Evolutionary conservation across 257 asterid genomes (phyloP), one percentile per base, ranked within the genome.

Genomic region (Echium plantagineum): DNA sequence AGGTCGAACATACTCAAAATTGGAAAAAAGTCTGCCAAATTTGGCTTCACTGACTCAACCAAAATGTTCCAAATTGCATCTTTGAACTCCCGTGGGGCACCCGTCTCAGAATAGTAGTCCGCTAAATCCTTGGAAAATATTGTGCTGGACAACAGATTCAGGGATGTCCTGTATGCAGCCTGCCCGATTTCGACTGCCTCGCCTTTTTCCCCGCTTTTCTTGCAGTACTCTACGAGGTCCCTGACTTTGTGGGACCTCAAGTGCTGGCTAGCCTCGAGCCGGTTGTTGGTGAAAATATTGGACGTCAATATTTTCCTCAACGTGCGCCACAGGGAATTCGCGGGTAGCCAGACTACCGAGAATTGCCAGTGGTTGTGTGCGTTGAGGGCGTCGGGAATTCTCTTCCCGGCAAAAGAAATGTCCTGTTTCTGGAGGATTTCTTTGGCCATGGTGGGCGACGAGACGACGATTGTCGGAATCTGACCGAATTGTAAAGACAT

Each of bases 311-410:
- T 67, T 61, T 81, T 83, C 1, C 96, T 81, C 59, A 87, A 80
- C 71, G 79, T 71, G 56, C 84, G 79, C 94, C 97, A 87, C 63
- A 65, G 69, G 16, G 73, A 2, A 17, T 81, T 72, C 38, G 81
- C 81, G 0, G 96, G 96, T 0, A 90, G 83, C 94, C 88, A 83
- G 2, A 84, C 81, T 26, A 83, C 82, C 24, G 97, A 86, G 68
- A 69, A 78, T 21, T 77, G 72, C 71, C 57, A 69, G 42, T 83
- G 96, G 57, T 81, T 74, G 74, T 74, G 86, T 0, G 94, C 97
- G 7, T 75, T 81, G 26, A 81, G 6, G 6, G 89, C 89, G 49
- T 86, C 59, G 6, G 88, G 86, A 52, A 77, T 13, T 17, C 69
- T 68, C 24, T 93, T 55, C 71, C 75, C 74, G 5, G 90, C 83